These are phyloP conservation scores for Phytophthora agathidicida DNA, from an alignment of 352 stramenopile species.

Conservation along the genomic window DNA sequence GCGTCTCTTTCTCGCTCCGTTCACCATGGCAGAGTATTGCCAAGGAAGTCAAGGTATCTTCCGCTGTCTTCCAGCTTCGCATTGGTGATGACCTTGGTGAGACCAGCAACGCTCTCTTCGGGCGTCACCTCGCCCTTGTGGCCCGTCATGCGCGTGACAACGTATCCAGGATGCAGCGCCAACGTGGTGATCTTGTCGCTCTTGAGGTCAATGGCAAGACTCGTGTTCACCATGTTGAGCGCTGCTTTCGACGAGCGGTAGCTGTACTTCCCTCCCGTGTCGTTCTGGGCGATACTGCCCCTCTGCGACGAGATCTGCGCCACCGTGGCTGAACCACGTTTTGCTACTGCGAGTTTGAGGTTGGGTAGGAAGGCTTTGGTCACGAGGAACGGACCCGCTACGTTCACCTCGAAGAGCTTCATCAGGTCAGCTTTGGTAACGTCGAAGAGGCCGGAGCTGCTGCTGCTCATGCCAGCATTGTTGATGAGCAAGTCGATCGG, in stretches of 20 bases:
- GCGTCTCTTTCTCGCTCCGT: not conserved
- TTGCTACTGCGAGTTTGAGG: conserved; percentile 41
- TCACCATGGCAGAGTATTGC: conserved; percentile 12
- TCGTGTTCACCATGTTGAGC: conserved; percentile 73
- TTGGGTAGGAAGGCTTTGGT: conserved; percentile 55
- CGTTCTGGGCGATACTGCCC: conserved; percentile 53
- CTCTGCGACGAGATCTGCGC: conserved; percentile 53
- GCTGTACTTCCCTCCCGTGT: conserved; percentile 44
- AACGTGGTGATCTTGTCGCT: conserved; percentile 48
- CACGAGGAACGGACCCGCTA: conserved; percentile 60
- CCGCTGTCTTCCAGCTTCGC: conserved; percentile 34
- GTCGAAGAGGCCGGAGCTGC: conserved; percentile 36
- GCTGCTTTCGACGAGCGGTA: conserved; percentile 79
- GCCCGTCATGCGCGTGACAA: conserved; percentile 58
- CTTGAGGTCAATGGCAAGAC: conserved; percentile 54
- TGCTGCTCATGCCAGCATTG: conserved; percentile 59
- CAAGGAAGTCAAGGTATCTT: conserved; percentile 40
- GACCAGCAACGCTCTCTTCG: conserved; percentile 42
- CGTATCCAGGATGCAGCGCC: conserved; percentile 59
- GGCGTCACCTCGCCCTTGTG: conserved; percentile 35
- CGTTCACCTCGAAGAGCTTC: conserved; percentile 68
- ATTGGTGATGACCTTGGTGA: conserved; percentile 39
- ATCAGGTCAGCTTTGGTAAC: conserved; percentile 56
- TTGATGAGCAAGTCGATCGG: conserved; percentile 69
- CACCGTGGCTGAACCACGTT: conserved; percentile 40